Percentiles rank a stretch among this genome's conserved stretches.
phyloP scores from a whole-genome alignment of 2,329 filamentous ascomycete species.

The Penicillium sp. region DNA sequence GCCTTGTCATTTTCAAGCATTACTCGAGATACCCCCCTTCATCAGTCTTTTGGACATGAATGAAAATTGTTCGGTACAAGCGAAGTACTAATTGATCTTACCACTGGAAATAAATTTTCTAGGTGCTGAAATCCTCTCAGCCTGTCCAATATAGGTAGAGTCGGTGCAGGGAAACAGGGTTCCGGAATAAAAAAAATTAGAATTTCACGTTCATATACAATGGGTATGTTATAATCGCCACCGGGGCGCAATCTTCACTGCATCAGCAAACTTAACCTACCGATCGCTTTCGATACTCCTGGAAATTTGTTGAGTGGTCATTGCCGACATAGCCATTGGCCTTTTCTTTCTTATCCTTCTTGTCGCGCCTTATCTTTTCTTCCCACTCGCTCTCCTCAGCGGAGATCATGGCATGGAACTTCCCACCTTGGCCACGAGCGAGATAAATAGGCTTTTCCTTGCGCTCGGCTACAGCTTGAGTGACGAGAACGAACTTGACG shows the following conservation, averaged over 20 bases:
- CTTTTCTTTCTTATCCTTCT: constrained; percentile 27
- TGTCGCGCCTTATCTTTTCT: constrained; percentile 37
- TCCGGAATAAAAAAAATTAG: not conserved
- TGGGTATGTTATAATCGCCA: constrained; percentile 2
- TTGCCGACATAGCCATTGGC: constrained; percentile 11
- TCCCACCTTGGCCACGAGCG: constrained; percentile 50
- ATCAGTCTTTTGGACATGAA: not conserved
- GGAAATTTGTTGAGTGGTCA: constrained; percentile 36
- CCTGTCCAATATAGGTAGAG: not conserved
- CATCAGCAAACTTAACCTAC: constrained; percentile 17
- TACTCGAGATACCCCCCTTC: not conserved
- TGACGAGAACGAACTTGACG: constrained; percentile 71
- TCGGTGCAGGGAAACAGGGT: not conserved
- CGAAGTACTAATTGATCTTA: no score
- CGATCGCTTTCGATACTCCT: constrained; percentile 45
- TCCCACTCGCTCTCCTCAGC: constrained; percentile 53
- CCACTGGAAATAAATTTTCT: no score
- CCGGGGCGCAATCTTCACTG: not conserved
- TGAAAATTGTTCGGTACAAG: no score
- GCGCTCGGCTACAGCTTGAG: constrained; percentile 65
- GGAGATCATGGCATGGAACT: constrained; percentile 51
- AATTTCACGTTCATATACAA: constrained; percentile 1
- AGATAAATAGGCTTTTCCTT: constrained; percentile 56
- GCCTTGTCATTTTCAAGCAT: not conserved
- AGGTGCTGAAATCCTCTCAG: not conserved